Conservation (phyloP, 148 eudicot species). For the Linanthus parryae region DNA sequence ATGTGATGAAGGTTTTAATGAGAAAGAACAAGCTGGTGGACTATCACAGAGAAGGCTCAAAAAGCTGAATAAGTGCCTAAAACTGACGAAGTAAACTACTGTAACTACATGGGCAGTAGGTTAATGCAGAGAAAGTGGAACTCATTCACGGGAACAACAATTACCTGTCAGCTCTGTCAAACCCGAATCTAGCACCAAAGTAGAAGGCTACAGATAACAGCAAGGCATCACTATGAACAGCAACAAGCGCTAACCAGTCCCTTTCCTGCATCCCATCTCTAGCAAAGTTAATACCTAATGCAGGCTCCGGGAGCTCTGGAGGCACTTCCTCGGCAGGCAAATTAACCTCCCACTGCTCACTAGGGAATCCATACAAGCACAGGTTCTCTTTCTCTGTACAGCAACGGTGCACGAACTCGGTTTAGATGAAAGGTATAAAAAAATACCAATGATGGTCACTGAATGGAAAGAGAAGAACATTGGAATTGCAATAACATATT, state of each 20-base stretch:
- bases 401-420: conserved; percentile 6
- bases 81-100: no score
- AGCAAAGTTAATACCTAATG: conserved; percentile 42
- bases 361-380: conserved; percentile 37
- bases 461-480: neutral
- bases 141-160: neutral
- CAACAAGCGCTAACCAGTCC: conserved; percentile 41
- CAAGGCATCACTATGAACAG: conserved; percentile 49
- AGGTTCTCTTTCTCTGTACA: conserved; percentile 39
- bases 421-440: neutral
- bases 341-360: conserved; percentile 40
- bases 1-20: no score
- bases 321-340: conserved; percentile 42
- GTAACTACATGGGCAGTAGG: no score
- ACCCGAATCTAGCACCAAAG: conserved; percentile 37
- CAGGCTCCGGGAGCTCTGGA: conserved; percentile 45
- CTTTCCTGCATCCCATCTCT: conserved; percentile 43
- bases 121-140: no score
- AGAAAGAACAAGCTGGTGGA: no score
- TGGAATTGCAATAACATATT: no score
- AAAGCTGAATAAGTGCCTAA: no score
- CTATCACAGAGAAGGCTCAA: no score
- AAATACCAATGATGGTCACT: neutral
- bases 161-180: conserved; percentile 40
- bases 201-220: conserved; percentile 37